Evolutionary conservation across 176 grass and related monocot species (phyloP), one percentile per base, ranked within the genome.

Genomic region (Puccinellia tenuiflora): DNA sequence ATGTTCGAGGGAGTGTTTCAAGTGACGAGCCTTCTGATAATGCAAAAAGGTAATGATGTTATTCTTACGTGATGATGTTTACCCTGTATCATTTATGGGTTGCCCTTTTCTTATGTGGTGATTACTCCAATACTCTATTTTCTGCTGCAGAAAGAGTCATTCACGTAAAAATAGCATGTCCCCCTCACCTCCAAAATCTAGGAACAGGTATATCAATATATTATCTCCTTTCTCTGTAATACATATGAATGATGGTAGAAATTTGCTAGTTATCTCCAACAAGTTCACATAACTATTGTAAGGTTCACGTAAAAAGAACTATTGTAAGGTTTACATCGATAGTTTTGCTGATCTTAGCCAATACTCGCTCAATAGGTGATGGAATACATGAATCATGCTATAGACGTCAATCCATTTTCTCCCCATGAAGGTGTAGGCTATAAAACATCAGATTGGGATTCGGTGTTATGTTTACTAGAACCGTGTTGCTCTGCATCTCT

Each of bases 131-230:
- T 54, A 10, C n/a, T 81, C 31, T 28, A 30, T 79, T 86, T 28
- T 85, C 13, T 86, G 57, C 5, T 88, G 18, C 78, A 94, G 92
- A 88, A 92, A 89, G 70, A 55, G 85, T 68, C 89, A 92, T 75
- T 94, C 85, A 2, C 56, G 7, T 52, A 90, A 77, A 85, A 78
- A 72, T 21, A 90, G 85, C 67, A 75, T 79, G 53, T 94, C 92
- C 21, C 92, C 90, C 16, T 94, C 90, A 73, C 90, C 92, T 54
- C 83, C 82, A 82, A 92, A 85, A 79, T 91, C 90, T 77, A 92
- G 82, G 83, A 88, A 69, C 79, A 92, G 92, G 92, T 94, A 90
- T 59, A 17, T 63, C 12, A 79, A 33, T 90, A 53, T 45, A 61
- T n/a, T n/a, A n/a, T 18, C 43, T 11, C 15, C 31, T 24, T 43